Base-by-base conservation (phyloP, 495 filamentous ascomycete species). In the Venustampulla echinocandica region DNA sequence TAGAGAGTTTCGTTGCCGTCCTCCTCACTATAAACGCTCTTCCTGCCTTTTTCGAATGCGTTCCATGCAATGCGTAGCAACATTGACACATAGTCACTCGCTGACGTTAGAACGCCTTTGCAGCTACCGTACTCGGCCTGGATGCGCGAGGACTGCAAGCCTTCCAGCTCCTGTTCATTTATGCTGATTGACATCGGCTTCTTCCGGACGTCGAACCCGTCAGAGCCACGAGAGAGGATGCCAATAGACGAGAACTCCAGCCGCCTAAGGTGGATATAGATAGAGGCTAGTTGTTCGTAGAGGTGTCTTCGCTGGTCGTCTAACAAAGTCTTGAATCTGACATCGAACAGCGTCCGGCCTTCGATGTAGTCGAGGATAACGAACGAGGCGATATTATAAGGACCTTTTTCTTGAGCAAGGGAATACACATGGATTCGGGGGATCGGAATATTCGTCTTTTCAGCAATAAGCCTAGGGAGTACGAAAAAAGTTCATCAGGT, bases 161-260 rank as follows among this genome's bases (percentile, higher is more conserved):
- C 55, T 25, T 55, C 54, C 22, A 59, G 48, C 47, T 55, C 56
- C 35, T 61, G 59, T 41, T 44, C 45, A 45, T 61, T 61, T 13
- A 57, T 55, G 45, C 50, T 54, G 42, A 55, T 52, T 17, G 53
- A 44, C 17, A 38, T 30, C 9, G 28, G 21, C 32, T 41, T 55
- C 46, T 57, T 59, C 14, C 33, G 38, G 10, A 61, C 56, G 23
- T 54, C n/a, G 39, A 51, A 30, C 25, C 51, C 56, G 18, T 55
- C 40, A 11, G 35, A 30, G 22, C 45, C 27, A 13, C 22, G 44
- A 23, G 30, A 35, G 15, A 61, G 22, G 25, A 53, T 27, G 10
- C 59, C 59, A 21, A 59, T 57, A 6, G 53, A 48, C 13, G 59
- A 41, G 36, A 61, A 59, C 38, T 61, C 59, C 36, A 61, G 56